phyloP scores from a whole-genome alignment of 2,329 filamentous ascomycete genomes.

The Beauveria sp. region DNA sequence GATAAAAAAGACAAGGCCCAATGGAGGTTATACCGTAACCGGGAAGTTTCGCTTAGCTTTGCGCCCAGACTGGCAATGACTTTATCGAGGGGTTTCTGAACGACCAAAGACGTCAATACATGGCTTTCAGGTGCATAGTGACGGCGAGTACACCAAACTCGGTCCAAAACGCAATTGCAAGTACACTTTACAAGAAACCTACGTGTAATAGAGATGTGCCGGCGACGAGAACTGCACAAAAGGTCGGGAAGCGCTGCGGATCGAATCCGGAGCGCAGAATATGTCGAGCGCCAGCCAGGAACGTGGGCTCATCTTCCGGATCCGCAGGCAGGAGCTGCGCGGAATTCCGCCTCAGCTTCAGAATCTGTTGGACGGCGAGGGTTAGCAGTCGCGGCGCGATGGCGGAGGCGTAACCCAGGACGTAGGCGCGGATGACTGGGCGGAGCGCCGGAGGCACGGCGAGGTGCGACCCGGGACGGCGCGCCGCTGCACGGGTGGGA shows the following conservation, averaged over 20 bases:
- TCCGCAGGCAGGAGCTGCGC: conserved; percentile 20
- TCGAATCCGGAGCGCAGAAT: conserved; percentile 47
- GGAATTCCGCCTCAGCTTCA: conserved; percentile 25
- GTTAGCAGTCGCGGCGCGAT: conserved; percentile 50
- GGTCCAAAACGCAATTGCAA: too few relatives aligned
- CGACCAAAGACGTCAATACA: background rate
- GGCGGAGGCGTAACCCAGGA: conserved; percentile 52
- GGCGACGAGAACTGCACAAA: conserved; percentile 53
- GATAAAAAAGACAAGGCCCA: background rate
- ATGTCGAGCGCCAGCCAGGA: conserved; percentile 24
- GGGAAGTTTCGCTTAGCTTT: conserved; percentile 18
- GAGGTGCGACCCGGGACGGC: conserved; percentile 10
- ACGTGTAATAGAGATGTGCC: conserved; percentile 56
- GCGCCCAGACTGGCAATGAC: conserved; percentile 18
- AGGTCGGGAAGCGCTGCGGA: conserved; percentile 51
- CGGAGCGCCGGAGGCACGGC: conserved; percentile 42
- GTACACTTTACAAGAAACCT: conserved; percentile 15
- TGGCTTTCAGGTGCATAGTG: background rate
- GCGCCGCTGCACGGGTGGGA: background rate
- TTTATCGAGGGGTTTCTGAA: conserved; percentile 6
- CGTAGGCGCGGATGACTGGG: conserved; percentile 51
- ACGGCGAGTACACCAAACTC: background rate
- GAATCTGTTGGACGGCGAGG: conserved; percentile 43
- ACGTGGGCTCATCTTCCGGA: conserved; percentile 22
- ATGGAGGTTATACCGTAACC: conserved; percentile 20